phyloP scores from a whole-genome alignment of 208 protist species.

The Strigomonas culicis region DNA sequence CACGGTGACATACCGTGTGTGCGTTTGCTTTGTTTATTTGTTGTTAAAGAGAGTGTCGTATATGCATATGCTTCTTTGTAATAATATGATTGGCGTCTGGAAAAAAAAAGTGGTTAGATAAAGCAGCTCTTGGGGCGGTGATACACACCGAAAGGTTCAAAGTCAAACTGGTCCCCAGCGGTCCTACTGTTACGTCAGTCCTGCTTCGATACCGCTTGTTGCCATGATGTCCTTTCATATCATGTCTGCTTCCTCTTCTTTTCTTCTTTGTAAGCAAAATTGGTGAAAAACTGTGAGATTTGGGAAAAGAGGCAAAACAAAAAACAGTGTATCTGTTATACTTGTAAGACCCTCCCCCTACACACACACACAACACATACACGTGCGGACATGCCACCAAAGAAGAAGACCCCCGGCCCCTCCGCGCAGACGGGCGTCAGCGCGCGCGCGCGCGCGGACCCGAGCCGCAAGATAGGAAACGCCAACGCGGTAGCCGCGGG shows the following conservation, averaged over 20 bases:
- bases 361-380: too few species aligned
- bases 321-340: too few species aligned
- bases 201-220: background rate
- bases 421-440: conserved; percentile 12
- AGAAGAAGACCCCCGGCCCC: background rate
- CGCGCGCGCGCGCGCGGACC: conserved; percentile 65
- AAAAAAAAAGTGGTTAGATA: conserved; percentile 10
- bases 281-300: too few species aligned
- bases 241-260: conserved; percentile 8
- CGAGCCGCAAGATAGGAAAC: conserved; percentile 53
- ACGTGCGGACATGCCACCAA: conserved; percentile 3
- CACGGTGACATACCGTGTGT: too few species aligned
- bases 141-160: too few species aligned
- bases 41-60: too few species aligned
- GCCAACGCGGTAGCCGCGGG: conserved; percentile 84
- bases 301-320: too few species aligned
- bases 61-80: too few species aligned
- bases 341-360: too few species aligned
- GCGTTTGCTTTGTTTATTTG: background rate
- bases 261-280: conserved; percentile 7
- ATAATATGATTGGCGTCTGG: background rate
- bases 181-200: too few species aligned
- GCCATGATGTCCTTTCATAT: background rate
- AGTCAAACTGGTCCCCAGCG: too few species aligned
- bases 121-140: too few species aligned